These are phyloP conservation scores for Ramaria rubella DNA, from an alignment of 768 basidiomycete genomes.

Conservation along the genomic window DNA sequence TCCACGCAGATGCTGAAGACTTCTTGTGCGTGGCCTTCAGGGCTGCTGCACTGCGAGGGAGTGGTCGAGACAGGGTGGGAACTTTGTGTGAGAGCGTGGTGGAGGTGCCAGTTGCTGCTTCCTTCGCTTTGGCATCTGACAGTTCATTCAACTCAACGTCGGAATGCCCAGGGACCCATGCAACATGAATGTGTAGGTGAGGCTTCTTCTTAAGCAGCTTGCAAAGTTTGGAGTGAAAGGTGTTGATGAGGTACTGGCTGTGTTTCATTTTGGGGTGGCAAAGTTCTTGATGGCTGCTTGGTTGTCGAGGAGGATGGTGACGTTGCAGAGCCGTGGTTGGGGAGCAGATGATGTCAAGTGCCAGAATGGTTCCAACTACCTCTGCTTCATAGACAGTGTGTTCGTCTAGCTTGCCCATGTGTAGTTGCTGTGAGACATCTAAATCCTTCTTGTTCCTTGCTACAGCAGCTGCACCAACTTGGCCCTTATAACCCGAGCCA, in stretches of 20 bases:
- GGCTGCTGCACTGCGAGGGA: background rate
- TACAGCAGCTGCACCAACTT: background rate
- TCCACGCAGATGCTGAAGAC: background rate
- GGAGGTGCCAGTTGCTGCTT: slow-evolving; percentile 1
- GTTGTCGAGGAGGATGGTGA: slow-evolving; percentile 9
- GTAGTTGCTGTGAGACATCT: background rate
- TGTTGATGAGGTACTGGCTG: slow-evolving; percentile 14
- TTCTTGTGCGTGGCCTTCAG: background rate
- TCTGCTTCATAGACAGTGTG: slow-evolving; percentile 13
- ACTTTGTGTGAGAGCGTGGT: background rate
- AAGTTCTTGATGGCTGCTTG: slow-evolving; percentile 7
- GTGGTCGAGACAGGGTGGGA: background rate
- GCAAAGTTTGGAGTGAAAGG: background rate
- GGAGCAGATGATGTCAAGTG: background rate
- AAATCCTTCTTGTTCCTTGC: background rate
- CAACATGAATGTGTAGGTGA: background rate
- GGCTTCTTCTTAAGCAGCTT: too few species aligned
- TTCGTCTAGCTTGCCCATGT: background rate
- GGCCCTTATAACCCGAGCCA: background rate
- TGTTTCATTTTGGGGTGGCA: background rate
- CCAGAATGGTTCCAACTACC: slow-evolving; percentile 7
- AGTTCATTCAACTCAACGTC: slow-evolving; percentile 18
- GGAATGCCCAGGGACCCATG: slow-evolving; percentile 18
- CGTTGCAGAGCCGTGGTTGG: background rate
- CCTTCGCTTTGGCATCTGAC: slow-evolving; percentile 10